Evolutionary conservation across 108 stramenopile genomes (phyloP).

Genomic region (Cyclotella baltica): DNA sequence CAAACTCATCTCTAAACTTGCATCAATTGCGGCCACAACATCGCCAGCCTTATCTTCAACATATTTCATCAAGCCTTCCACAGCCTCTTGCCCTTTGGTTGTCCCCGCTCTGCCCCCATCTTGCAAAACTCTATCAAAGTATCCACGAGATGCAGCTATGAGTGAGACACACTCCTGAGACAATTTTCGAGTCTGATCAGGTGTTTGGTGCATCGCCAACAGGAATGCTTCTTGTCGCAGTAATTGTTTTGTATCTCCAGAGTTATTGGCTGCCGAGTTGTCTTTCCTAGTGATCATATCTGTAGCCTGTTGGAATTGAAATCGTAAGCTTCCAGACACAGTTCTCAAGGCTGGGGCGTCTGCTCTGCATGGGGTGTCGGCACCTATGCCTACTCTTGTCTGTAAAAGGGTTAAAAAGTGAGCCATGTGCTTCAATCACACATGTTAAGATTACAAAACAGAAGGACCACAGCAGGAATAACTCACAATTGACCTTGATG

Average conservation of each 20-base stretch:
- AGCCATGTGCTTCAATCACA: not conserved
- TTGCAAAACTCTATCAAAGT: conserved; percentile 64
- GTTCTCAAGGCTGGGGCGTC: conserved; percentile 88
- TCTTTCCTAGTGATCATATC: conserved; percentile 54
- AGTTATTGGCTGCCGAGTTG: conserved; percentile 30
- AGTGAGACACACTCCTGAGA: conserved; percentile 75
- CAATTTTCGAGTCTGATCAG: conserved; percentile 58
- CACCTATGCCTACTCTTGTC: conserved; percentile 89
- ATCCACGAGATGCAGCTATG: conserved; percentile 81
- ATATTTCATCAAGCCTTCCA: conserved; percentile 60
- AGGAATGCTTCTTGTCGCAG: conserved; percentile 67
- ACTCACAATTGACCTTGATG: conserved; percentile 70
- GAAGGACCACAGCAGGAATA: no score
- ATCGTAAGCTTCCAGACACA: conserved; percentile 78
- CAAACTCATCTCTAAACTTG: conserved; percentile 64
- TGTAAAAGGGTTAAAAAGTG: not conserved
- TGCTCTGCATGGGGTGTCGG: conserved; percentile 87
- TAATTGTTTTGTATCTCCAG: conserved; percentile 63
- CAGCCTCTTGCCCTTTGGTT: conserved; percentile 53
- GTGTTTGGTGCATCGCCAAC: conserved; percentile 86
- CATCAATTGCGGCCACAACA: conserved; percentile 66
- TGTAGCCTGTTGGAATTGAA: conserved; percentile 83
- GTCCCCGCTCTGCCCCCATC: conserved; percentile 69
- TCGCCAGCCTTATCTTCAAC: conserved; percentile 57
- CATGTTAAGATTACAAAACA: not conserved